Evolutionary conservation across 176 grass and related monocot genomes (phyloP).

Genomic region (Triticum turgidum): DNA sequence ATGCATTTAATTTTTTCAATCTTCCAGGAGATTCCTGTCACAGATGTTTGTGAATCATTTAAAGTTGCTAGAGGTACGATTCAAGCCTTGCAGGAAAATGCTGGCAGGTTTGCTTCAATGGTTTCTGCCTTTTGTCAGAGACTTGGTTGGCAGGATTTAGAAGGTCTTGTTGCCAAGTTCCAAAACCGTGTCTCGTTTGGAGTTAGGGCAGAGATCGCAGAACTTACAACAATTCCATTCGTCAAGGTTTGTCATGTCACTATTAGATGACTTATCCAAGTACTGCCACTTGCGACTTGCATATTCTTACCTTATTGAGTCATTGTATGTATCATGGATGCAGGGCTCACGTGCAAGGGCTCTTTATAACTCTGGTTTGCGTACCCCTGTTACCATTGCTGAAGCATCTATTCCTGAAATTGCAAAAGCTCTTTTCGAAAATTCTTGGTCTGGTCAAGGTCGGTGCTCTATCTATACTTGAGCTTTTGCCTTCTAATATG

Average conservation of each 20-base stretch:
- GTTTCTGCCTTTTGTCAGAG: slow-evolving; percentile 95
- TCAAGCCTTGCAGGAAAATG: slow-evolving; percentile 93
- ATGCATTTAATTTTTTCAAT: neutral
- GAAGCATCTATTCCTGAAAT: slow-evolving; percentile 92
- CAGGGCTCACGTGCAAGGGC: slow-evolving; percentile 91
- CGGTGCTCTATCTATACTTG: slow-evolving; percentile 20
- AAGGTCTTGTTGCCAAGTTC: slow-evolving; percentile 90
- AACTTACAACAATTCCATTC: slow-evolving; percentile 85
- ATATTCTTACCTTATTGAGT: slow-evolving; percentile 23
- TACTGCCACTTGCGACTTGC: neutral
- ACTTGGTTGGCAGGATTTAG: slow-evolving; percentile 93
- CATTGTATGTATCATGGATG: slow-evolving; percentile 11
- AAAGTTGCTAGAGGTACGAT: slow-evolving; percentile 96
- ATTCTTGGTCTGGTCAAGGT: slow-evolving; percentile 69
- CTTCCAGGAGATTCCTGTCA: slow-evolving; percentile 81
- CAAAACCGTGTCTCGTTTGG: slow-evolving; percentile 97
- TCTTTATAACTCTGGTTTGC: slow-evolving; percentile 83
- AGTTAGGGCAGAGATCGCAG: slow-evolving; percentile 91
- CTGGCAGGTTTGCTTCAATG: slow-evolving; percentile 96
- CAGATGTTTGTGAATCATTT: slow-evolving; percentile 91
- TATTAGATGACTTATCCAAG: slow-evolving; percentile 17
- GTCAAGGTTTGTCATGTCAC: slow-evolving; percentile 64
- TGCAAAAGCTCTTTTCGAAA: slow-evolving; percentile 79
- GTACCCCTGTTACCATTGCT: slow-evolving; percentile 80
- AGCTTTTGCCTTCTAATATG: slow-evolving; percentile 15